Evolutionary conservation across 108 stramenopile species (phyloP).

Genomic region (Fragilariopsis cylindrus): DNA sequence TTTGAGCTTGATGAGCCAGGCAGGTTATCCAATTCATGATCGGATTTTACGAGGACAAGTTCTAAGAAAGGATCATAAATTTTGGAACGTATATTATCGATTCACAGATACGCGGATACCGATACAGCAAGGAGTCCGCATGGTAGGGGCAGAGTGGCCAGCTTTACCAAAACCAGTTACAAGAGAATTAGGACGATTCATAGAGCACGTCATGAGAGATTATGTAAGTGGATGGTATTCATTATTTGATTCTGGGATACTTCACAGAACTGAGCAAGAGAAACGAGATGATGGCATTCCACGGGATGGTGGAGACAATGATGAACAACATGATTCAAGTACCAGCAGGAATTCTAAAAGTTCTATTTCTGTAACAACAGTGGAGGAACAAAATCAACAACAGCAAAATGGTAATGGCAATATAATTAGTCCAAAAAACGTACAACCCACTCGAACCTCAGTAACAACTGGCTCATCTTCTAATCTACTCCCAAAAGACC

Average conservation of each 20-base stretch:
- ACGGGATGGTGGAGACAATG: slow-evolving; percentile 20
- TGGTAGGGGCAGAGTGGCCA: slow-evolving; percentile 71
- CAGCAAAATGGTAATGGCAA: background rate
- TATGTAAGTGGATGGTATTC: slow-evolving; percentile 55
- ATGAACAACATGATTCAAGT: background rate
- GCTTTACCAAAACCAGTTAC: slow-evolving; percentile 52
- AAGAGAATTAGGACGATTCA: slow-evolving; percentile 61
- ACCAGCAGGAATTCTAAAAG: too few relatives aligned
- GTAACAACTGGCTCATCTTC: background rate
- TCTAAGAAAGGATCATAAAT: slow-evolving; percentile 17
- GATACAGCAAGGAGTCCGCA: slow-evolving; percentile 16
- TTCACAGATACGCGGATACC: slow-evolving; percentile 34
- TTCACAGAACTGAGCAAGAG: slow-evolving; percentile 29
- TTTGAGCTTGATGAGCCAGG: slow-evolving; percentile 39
- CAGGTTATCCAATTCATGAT: slow-evolving; percentile 40
- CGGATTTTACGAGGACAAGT: slow-evolving; percentile 38
- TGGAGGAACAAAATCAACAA: background rate
- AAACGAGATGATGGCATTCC: slow-evolving; percentile 34
- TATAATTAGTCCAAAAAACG: background rate
- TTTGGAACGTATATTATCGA: slow-evolving; percentile 25
- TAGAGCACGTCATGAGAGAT: slow-evolving; percentile 79
- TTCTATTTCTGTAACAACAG: background rate
- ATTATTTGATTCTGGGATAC: slow-evolving; percentile 27
- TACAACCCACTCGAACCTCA: background rate
- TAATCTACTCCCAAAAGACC: background rate